These are phyloP conservation scores for Aspergillus avenaceus DNA, from an alignment of 495 filamentous ascomycete species.

Conservation along the genomic window DNA sequence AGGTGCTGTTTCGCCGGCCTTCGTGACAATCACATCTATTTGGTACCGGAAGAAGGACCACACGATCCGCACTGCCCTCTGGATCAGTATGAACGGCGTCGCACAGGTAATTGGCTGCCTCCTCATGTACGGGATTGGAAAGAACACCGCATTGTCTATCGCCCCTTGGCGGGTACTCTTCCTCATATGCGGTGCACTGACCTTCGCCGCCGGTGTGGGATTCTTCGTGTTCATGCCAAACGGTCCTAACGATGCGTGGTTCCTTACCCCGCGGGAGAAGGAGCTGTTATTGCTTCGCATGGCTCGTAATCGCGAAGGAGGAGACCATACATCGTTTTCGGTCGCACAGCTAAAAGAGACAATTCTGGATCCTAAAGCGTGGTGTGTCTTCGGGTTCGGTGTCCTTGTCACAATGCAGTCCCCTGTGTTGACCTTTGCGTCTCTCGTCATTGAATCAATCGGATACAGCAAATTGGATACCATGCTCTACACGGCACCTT, in stretches of 20 bases:
- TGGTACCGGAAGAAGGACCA: conserved; percentile 47
- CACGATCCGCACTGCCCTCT: conserved; percentile 30
- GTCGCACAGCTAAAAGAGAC: conserved; percentile 52
- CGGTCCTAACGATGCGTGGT: conserved; percentile 55
- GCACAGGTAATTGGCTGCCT: conserved; percentile 52
- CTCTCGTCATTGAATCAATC: conserved; percentile 30
- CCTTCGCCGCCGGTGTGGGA: conserved; percentile 44
- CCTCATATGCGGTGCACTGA: conserved; percentile 49
- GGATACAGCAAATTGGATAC: conserved; percentile 27
- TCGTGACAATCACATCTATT: conserved; percentile 26
- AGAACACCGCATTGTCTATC: conserved; percentile 26
- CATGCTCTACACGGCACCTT: conserved; percentile 27
- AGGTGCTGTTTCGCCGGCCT: conserved; percentile 35
- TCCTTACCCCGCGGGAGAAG: conserved; percentile 51
- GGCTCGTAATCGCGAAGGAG: conserved; percentile 53
- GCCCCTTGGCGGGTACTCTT: conserved; percentile 47
- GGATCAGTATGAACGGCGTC: conserved; percentile 54
- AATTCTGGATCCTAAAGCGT: conserved; percentile 53
- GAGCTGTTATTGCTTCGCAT: conserved; percentile 51
- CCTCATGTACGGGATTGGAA: conserved; percentile 53
- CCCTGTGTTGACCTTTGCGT: conserved; percentile 21
- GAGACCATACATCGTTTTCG: conserved; percentile 57
- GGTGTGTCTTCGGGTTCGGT: conserved; percentile 51
- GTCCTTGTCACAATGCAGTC: conserved; percentile 7
- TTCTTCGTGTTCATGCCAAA: conserved; percentile 54